A percentile compares a stretch with the other conserved stretches of the same genome.
Conservation (phyloP, 768 basidiomycete species). For the Tricholoma bakamatsutake region DNA sequence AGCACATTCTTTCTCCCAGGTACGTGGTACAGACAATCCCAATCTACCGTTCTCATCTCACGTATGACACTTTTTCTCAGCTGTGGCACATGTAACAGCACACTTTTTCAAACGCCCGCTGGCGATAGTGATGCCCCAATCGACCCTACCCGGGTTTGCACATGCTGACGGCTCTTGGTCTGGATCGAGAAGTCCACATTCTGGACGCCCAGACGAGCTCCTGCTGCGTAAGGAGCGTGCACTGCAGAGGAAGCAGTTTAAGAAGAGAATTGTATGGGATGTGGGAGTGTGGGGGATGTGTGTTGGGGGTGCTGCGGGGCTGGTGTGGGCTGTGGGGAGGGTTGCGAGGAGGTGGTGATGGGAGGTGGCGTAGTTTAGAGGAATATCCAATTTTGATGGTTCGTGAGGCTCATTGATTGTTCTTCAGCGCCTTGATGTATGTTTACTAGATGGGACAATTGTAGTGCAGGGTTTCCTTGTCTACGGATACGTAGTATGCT, state of each 20-base stretch:
- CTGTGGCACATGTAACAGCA: constrained; percentile 70
- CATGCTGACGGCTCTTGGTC: constrained; percentile 7
- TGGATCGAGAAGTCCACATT: constrained; percentile 15
- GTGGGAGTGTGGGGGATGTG: constrained; percentile 75
- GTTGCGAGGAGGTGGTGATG: constrained; percentile 46
- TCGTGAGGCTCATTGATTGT: background rate
- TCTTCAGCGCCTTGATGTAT: background rate
- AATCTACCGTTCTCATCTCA: background rate
- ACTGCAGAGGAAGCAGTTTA: constrained; percentile 68
- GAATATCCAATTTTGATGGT: background rate
- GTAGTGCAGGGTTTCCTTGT: background rate
- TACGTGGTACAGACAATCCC: constrained; percentile 16
- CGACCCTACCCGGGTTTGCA: constrained; percentile 18
- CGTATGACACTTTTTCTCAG: constrained; percentile 22
- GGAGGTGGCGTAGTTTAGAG: background rate
- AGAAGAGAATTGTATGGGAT: constrained; percentile 77
- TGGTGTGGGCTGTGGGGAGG: constrained; percentile 53
- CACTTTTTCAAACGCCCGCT: constrained; percentile 85
- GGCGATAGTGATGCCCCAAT: constrained; percentile 66
- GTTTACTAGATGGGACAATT: background rate
- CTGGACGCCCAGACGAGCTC: constrained; percentile 48
- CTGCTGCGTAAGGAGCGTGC: constrained; percentile 82
- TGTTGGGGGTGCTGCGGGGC: constrained; percentile 47
- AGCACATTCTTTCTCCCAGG: constrained; percentile 63
- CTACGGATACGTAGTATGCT: background rate